Base-by-base conservation (phyloP, 208 protist species). In the Angomonas deanei region DNA sequence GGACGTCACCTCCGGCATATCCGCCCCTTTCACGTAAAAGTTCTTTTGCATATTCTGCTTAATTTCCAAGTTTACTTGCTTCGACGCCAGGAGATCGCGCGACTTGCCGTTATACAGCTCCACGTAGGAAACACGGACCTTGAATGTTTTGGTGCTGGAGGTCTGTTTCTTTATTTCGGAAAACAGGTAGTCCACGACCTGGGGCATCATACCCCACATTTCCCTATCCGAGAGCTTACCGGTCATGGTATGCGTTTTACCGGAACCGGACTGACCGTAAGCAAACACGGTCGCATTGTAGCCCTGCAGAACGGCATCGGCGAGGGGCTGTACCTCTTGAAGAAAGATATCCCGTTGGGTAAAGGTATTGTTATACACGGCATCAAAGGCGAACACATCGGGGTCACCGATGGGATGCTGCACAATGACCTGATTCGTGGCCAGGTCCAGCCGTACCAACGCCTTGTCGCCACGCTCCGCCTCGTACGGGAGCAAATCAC, bases 211-310 rank as follows among this genome's bases (percentile, higher is more conserved):
- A 84, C 91, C 91, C 76, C 83, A 93, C 78, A 68, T 82, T 56
- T 93, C 80, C 10, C 70, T 53, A 46, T 84, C 76, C 57, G 52
- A 80, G 30, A 93, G 75, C 33, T 90, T 88, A 74, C 91, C 91
- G 1, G 88, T 94, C 88, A 96, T 96, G 26, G 91, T 96, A 71
- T 90, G 78, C 36, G 91, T 96, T 81, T 96, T 96, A 72, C 91
- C 91, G 19, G 86, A 92, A 54, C 91, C 91, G 27, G 91, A 94
- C 80, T 96, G 91, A 36, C 91, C 91, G 59, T 96, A 96, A 47
- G 91, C 88, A 66, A 96, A 96, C 11, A 96, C 88, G 0, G 91
- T 96, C 38, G 88, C 91, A 66, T 96, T 96, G 76, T 94, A 96
- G 34, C 91, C 91, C 59, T 94, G 86, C 62, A 96, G 66, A 47